A percentile compares a stretch with the other conserved stretches of the same genome.
phyloP scores from a whole-genome alignment of 371 early-diverging fungal species.

The Mucor velutinosus region DNA sequence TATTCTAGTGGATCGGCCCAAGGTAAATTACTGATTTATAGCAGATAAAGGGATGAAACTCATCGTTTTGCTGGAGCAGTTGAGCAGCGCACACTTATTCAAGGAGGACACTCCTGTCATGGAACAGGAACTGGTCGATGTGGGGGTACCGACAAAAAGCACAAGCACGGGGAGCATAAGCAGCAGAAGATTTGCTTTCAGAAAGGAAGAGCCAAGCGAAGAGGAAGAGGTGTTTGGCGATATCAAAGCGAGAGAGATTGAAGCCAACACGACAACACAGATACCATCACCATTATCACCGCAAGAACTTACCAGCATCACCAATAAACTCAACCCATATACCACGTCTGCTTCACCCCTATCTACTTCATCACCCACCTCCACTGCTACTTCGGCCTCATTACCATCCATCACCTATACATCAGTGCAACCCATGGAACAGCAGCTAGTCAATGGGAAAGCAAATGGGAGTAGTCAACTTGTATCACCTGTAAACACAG shows the following conservation, averaged over 20 bases:
- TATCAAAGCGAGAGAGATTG: not conserved
- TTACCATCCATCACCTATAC: not conserved
- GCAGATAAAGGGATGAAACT: not conserved
- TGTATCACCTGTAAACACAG: not conserved
- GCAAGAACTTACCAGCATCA: not conserved
- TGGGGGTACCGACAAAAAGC: slow-evolving; percentile 1
- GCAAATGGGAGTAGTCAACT: not conserved
- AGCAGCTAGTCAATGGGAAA: not conserved
- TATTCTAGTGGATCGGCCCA: slow-evolving; percentile 19
- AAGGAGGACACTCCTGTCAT: not conserved
- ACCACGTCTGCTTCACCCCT: not conserved
- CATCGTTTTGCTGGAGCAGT: not conserved
- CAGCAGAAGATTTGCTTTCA: slow-evolving; percentile 18
- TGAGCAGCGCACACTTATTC: slow-evolving; percentile 5
- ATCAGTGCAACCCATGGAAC: not conserved
- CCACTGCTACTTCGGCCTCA: not conserved
- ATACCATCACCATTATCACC: not conserved
- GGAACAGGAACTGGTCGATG: not conserved
- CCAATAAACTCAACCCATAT: not conserved
- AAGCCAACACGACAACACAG: not conserved
- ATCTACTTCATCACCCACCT: not conserved
- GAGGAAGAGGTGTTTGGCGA: not conserved
- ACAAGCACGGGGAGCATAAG: slow-evolving; percentile 6
- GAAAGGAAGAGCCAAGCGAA: not conserved
- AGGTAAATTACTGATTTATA: slow-evolving; percentile 2